Evolutionary conservation across 2,329 filamentous ascomycete genomes (phyloP).

Genomic region (Calycina marina): DNA sequence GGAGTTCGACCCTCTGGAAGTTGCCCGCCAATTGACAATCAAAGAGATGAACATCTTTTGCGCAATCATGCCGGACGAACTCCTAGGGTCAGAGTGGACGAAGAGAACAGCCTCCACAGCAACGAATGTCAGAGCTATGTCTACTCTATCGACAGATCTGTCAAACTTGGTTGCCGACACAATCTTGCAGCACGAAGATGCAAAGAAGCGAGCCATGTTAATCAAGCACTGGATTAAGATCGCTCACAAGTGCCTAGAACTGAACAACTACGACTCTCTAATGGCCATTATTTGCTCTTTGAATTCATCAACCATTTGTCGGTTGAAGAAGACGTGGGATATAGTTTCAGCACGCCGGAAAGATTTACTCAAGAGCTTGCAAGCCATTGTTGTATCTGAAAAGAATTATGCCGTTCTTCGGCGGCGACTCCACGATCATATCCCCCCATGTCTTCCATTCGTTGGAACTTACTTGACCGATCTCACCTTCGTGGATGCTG

Average conservation of each 20-base stretch:
- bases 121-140: conserved; percentile 88
- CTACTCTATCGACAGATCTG: conserved; percentile 77
- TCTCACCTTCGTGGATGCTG: conserved; percentile 87
- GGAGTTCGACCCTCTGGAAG: conserved; percentile 81
- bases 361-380: conserved; percentile 61
- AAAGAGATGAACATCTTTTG: conserved; percentile 89
- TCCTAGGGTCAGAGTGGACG: conserved; percentile 86
- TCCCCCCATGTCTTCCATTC: conserved; percentile 87
- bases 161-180: conserved; percentile 88
- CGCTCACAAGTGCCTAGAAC: conserved; percentile 67
- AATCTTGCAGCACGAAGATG: conserved; percentile 75
- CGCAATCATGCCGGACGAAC: conserved; percentile 79
- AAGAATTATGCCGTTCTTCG: conserved; percentile 85
- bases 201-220: conserved; percentile 75
- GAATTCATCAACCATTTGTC: conserved; percentile 80
- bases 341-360: conserved; percentile 72
- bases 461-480: conserved; percentile 94
- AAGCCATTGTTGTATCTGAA: conserved; percentile 74
- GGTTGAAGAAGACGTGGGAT: conserved; percentile 87
- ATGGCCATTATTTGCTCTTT: conserved; percentile 96
- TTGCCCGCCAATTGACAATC: conserved; percentile 83
- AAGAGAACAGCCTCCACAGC: conserved; percentile 70
- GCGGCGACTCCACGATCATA: conserved; percentile 66
- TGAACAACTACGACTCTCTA: conserved; percentile 90
- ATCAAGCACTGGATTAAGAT: conserved; percentile 99